Evolutionary conservation across 139 green algal genomes (phyloP), one percentile per base, ranked within the genome.

Genomic region (Ulvella scutata): DNA sequence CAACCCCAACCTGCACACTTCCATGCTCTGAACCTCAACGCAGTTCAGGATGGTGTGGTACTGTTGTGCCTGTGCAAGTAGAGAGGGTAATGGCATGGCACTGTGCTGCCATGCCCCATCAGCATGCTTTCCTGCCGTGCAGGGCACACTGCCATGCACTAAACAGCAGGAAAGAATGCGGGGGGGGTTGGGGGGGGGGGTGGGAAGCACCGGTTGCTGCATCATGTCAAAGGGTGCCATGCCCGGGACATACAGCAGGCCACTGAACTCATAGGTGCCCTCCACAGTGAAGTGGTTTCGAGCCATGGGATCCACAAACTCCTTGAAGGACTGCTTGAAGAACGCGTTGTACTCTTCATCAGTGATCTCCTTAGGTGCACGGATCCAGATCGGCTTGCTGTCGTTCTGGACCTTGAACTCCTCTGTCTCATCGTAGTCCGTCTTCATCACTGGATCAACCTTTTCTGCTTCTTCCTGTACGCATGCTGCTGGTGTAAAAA

Each of bases 211-310:
- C n/a, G n/a, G n/a, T n/a, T 17, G 37, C 35, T 74, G 62, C 72
- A 82, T 74, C 80, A 95, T 85, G 67, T 98, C 93, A 76, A 99
- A 98, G 35, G 95, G 95, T 10, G 92, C 90, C 94, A 99, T 99
- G 79, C 91, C 92, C 0, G 95, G 95, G 9, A 98, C 82, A 78
- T 91, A 99, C 28, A 99, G 86, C 81, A 99, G 84, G 60, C 81
- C 83, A 7, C 75, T 85, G 88, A 99, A 99, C 88, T 99, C 94
- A 59, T 97, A 96, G 60, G 94, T 96, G 72, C 95, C 95, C 88
- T 98, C 91, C 44, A 96, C 91, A 62, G 92, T 95, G 87, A 96
- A 96, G 84, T 97, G 92, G 9, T 86, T 75, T 43, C 88, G 78
- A 1, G 82, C 86, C 36, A 92, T 81, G 0, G 88, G 88, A 73